Base-by-base conservation (phyloP, 1,284 basidiomycete species). In the Mycena citricolor region DNA sequence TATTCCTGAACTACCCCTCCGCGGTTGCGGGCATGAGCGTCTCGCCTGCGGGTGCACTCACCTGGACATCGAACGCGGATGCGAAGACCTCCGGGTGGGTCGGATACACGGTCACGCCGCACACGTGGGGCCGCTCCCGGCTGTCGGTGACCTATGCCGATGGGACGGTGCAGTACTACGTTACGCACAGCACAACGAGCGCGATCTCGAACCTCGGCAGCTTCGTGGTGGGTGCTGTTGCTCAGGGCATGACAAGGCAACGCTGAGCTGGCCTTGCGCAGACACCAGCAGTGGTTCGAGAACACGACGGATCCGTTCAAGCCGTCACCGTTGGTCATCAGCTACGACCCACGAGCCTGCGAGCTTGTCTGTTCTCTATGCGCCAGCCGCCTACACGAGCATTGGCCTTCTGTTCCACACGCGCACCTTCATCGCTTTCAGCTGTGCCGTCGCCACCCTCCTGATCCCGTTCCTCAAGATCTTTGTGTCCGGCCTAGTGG, bases 301-400 rank as follows among this genome's bases (percentile, higher is more conserved):
- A 66, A 73, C 17, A 51, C 69, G 0, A 61, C 66, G 0, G 77
- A 81, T 56, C 76, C 78, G 0, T 81, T 81, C 65, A 59, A 60
- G 32, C 65, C 76, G 13, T 76, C 77, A 2, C 77, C 77, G 4
- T 75, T 74, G 1, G 73, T 78, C 14, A 77, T 79, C 45, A 74
- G 69, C 47, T 79, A 77, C 49, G 77, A 79, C 52, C 65, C 76
- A 4, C 65, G 73, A 44, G 73, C 69, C 3, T 71, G 76, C 47
- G 70, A 69, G 4, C 47, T 69, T 1, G 76, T 79, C n/a, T n/a
- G n/a, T n/a, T n/a, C n/a, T n/a, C n/a, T n/a, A n/a, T n/a, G n/a
- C n/a, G n/a, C n/a, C n/a, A n/a, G n/a, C n/a, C n/a, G n/a, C n/a
- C n/a, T n/a, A n/a, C n/a, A n/a, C n/a, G n/a, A n/a, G n/a, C n/a